Evolutionary conservation across 768 basidiomycete species (phyloP), one percentile per base, ranked within the genome.

Genomic region (Roridomyces roridus): DNA sequence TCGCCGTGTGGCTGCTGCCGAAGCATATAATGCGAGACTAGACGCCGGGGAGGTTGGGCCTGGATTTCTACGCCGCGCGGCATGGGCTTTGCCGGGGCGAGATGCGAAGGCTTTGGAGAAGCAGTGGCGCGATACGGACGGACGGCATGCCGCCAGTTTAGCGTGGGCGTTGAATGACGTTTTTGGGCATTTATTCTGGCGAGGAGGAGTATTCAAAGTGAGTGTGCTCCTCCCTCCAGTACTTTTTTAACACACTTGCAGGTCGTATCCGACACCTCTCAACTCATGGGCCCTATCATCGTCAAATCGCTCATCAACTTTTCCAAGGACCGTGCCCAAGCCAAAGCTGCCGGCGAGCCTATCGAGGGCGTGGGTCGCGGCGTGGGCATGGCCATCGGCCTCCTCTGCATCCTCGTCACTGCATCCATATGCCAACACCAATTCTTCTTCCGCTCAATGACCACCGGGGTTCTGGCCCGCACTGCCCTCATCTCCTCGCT

Each of bases 371-470:
- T 87, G 42, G 87, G 85, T 1, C 69, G 75, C 12, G 88, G 88
- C 1, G 74, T 87, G 31, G 87, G 72, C 21, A 80, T 86, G 81
- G 84, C 80, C 24, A 73, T 84, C 24, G 86, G 82, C 5, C 74
- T 86, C 1, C 82, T 82, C 64, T 70, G 65, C 45, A 61, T 80
- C 45, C 83, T 78, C 12, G 74, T 88, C 46, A 63, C 72, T 6
- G 70, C 85, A 0, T 85, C 84, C 60, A 67, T 92, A 31, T 77
- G 78, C 41, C 79, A 85, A 41, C 86, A 92, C 67, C 88, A 86
- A 80, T 91, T 88, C 73, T 90, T 91, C 76, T 86, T 85, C 79
- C 79, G 85, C 42, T 85, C 85, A 3, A 88, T 88, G 83, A 71
- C 76, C n/a, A 82, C 84, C 1, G 90, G 91, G 31, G 81, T 88